These are phyloP conservation scores for Bretschneidera sinensis DNA, from an alignment of 345 rosid genomes.

Conservation along the genomic window DNA sequence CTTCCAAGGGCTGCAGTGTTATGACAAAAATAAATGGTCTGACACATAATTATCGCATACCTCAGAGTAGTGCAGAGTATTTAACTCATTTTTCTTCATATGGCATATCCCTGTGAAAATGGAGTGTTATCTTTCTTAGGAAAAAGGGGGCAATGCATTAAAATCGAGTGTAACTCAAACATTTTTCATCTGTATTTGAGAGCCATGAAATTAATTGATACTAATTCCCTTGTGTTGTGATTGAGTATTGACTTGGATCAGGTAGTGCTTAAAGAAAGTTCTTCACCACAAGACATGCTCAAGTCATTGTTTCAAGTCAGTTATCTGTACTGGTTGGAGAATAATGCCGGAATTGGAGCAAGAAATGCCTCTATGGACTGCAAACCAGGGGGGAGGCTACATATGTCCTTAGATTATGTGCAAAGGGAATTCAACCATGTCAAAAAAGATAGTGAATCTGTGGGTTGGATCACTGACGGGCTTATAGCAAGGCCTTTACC, in stretches of 20 bases:
- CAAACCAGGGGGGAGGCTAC: conserved; percentile 69
- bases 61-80: too few relatives aligned
- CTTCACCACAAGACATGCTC: conserved; percentile 82
- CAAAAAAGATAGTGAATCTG: conserved; percentile 59
- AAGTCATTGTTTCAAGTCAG: conserved; percentile 89
- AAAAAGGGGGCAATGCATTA: background rate
- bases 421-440: conserved; percentile 79
- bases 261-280: conserved; percentile 86
- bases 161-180: background rate
- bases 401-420: conserved; percentile 71
- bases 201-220: background rate
- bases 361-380: conserved; percentile 56
- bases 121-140: too few relatives aligned
- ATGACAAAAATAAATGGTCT: too few relatives aligned
- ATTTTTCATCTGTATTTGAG: background rate
- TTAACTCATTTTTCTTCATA: too few relatives aligned
- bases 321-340: conserved; percentile 93
- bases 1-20: too few relatives aligned
- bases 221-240: background rate
- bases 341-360: conserved; percentile 78
- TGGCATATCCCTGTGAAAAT: too few relatives aligned
- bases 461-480: conserved; percentile 83
- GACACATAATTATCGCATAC: too few relatives aligned
- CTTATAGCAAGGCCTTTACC: conserved; percentile 87
- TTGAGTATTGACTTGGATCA: conserved; percentile 22